These are phyloP conservation scores for Chenopodium formosanum DNA, from an alignment of 148 eudicot genomes.

Conservation along the genomic window DNA sequence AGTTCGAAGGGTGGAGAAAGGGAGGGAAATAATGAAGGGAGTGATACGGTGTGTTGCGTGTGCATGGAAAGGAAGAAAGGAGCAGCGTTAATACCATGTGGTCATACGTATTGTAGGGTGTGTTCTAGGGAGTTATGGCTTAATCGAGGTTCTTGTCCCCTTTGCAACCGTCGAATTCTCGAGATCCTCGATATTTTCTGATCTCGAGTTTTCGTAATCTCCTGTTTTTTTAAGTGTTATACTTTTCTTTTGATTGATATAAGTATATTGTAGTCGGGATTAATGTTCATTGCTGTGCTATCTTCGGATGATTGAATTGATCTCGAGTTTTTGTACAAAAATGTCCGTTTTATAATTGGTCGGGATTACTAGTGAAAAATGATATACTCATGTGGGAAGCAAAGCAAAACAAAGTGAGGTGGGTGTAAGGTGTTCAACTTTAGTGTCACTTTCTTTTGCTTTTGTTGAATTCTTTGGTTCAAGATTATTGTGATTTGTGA, in stretches of 20 bases:
- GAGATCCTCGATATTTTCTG: conserved; percentile 81
- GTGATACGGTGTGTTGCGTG: conserved; percentile 81
- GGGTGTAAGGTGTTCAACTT: background rate
- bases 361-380: background rate
- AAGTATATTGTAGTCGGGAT: background rate
- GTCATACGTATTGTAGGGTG: conserved; percentile 92
- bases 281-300: conserved; percentile 35
- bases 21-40: conserved; percentile 20
- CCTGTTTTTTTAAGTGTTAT: too few relatives aligned
- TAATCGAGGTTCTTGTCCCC: conserved; percentile 86
- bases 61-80: conserved; percentile 96
- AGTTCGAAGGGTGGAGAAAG: conserved; percentile 26
- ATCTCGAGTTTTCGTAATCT: background rate
- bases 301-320: conserved; percentile 61
- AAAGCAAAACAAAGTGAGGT: background rate
- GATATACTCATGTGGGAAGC: conserved; percentile 5
- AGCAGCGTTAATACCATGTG: conserved; percentile 93
- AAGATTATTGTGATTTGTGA: background rate
- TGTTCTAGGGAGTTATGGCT: conserved; percentile 86
- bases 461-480: background rate
- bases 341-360: background rate
- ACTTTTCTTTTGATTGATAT: too few relatives aligned
- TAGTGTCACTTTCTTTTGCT: conserved; percentile 4
- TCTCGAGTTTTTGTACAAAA: background rate
- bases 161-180: conserved; percentile 69